Evolutionary conservation across 352 stramenopile genomes (phyloP).

Genomic region (Vaucheria bursata): DNA sequence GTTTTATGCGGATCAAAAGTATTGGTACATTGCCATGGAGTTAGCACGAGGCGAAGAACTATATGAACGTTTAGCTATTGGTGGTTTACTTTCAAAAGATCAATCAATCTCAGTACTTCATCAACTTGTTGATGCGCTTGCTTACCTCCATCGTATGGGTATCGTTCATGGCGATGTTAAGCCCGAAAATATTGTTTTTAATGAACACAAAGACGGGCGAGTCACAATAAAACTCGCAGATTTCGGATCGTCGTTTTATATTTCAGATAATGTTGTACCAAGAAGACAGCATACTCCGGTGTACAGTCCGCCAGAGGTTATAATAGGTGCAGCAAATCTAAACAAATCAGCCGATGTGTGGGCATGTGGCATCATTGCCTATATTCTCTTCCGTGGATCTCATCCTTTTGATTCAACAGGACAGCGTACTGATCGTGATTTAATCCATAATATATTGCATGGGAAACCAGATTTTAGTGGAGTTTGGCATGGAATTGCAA

Average conservation of each 20-base stretch:
- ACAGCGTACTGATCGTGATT: conserved; percentile 10
- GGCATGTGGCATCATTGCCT: conserved; percentile 82
- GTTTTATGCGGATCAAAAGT: conserved; percentile 28
- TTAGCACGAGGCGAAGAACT: conserved; percentile 75
- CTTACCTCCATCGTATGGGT: conserved; percentile 22
- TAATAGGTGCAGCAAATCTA: conserved; percentile 10
- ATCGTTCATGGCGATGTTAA: conserved; percentile 54
- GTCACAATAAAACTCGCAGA: conserved; percentile 84
- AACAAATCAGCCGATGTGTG: conserved; percentile 74
- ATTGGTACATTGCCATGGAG: conserved; percentile 84
- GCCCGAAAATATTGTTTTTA: conserved; percentile 51
- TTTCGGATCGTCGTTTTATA: conserved; percentile 63
- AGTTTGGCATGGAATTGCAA: conserved; percentile 1
- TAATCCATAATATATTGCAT: neutral
- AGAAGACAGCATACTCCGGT: conserved; percentile 52
- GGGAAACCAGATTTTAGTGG: conserved; percentile 20
- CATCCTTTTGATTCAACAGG: conserved; percentile 28
- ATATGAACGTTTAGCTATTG: conserved; percentile 75
- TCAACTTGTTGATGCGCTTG: conserved; percentile 15
- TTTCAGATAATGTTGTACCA: conserved; percentile 59
- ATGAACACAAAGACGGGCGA: neutral
- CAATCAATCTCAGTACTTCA: conserved; percentile 17
- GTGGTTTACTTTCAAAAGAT: conserved; percentile 6
- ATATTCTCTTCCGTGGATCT: conserved; percentile 65
- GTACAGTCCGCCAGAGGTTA: conserved; percentile 72